Evolutionary conservation across 441 rosid genomes (phyloP).

Genomic region (Euphorbia schlechtendalii): DNA sequence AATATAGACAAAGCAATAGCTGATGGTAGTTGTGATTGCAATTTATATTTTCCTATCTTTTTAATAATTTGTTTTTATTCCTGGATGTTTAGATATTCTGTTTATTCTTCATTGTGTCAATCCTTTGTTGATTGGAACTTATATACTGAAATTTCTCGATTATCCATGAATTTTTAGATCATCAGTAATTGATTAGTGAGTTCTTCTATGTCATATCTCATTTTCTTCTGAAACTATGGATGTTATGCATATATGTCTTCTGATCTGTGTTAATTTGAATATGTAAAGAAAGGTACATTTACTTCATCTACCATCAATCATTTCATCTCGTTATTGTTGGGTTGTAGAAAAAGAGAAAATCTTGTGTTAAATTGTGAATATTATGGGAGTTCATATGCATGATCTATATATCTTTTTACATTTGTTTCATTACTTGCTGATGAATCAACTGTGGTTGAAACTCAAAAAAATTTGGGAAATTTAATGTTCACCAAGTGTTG

Average conservation of each 20-base stretch:
- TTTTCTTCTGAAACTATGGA: neutral
- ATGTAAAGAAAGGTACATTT: neutral
- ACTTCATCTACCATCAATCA: neutral
- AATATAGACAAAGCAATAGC: no score
- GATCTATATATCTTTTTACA: neutral
- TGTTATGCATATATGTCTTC: neutral
- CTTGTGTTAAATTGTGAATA: neutral
- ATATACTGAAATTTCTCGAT: slow-evolving; percentile 3
- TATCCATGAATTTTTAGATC: neutral
- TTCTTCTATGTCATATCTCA: neutral
- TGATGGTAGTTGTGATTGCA: no score
- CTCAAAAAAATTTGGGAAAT: neutral
- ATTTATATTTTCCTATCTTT: no score
- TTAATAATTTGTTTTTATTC: neutral
- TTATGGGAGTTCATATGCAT: neutral
- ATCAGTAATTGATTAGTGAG: no score
- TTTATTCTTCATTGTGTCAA: no score
- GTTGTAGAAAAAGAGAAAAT: neutral
- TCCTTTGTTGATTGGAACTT: neutral
- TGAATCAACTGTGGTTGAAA: slow-evolving; percentile 7
- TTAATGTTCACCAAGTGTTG: no score
- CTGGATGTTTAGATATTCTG: neutral
- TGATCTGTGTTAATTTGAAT: neutral
- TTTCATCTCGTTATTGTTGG: neutral
- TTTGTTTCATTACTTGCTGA: neutral